Conservation (phyloP, 1,284 basidiomycete genomes). For the Phellinidium pouzarii region DNA sequence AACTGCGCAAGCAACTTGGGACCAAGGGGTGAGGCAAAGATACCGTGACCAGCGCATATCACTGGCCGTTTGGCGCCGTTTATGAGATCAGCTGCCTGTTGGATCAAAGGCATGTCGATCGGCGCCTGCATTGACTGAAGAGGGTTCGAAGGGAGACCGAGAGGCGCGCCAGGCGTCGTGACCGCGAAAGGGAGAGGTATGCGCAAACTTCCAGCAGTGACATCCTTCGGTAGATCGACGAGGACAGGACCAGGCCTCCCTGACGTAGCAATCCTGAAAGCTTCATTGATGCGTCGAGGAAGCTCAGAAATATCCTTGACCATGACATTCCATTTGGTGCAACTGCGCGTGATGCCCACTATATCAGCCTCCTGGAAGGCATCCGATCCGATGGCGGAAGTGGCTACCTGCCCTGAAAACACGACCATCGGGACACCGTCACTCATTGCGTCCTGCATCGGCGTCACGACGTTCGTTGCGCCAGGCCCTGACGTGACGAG, state of each 20-base stretch:
- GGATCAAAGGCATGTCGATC: constrained; percentile 63
- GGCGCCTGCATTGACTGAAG: constrained; percentile 50
- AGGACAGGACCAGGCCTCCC: constrained; percentile 96
- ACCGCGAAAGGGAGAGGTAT: constrained; percentile 84
- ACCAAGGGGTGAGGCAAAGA: constrained; percentile 79
- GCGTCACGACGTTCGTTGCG: constrained; percentile 95
- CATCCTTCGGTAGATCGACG: constrained; percentile 96
- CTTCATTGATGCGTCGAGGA: constrained; percentile 95
- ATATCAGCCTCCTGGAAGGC: constrained; percentile 98
- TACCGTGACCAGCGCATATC: constrained; percentile 92
- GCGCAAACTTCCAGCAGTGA: constrained; percentile 88
- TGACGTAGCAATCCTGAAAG: constrained; percentile 97
- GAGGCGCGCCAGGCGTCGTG: constrained; percentile 78
- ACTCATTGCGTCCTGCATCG: constrained; percentile 95
- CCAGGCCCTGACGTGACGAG: constrained; percentile 98
- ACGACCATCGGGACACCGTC: constrained; percentile 95
- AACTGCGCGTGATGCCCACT: constrained; percentile 91
- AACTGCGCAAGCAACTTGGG: constrained; percentile 81
- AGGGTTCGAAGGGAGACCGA: constrained; percentile 75
- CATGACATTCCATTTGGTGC: constrained; percentile 99
- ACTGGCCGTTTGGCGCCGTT: constrained; percentile 88
- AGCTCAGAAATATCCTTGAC: constrained; percentile 96
- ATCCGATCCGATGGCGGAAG: constrained; percentile 95
- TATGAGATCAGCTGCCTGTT: constrained; percentile 85
- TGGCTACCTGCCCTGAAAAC: constrained; percentile 96